Evolutionary conservation across 2,329 filamentous ascomycete genomes (phyloP).

Genomic region (Pseudocercospora fijiensis): DNA sequence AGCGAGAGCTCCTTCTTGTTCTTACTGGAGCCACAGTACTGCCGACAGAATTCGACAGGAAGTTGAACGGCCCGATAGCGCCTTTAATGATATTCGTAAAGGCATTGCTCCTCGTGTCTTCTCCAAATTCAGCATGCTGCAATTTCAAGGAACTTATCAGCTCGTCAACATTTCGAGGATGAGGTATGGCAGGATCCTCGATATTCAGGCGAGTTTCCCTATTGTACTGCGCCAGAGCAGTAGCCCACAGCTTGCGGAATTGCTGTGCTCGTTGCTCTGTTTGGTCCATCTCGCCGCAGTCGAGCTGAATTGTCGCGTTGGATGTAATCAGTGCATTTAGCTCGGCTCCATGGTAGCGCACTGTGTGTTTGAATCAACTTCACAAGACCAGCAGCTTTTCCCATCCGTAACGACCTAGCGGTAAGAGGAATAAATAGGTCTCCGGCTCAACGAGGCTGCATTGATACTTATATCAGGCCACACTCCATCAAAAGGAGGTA

Average conservation of each 20-base stretch:
- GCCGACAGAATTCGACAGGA: not conserved
- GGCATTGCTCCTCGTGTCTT: not conserved
- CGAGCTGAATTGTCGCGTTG: not conserved
- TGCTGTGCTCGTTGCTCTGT: not conserved
- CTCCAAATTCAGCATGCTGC: not conserved
- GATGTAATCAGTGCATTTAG: not conserved
- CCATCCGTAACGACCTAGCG: not conserved
- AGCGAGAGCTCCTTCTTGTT: not conserved
- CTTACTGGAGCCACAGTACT: not conserved
- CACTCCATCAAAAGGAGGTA: not conserved
- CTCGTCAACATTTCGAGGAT: not conserved
- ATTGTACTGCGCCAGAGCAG: not conserved
- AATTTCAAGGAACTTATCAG: not conserved
- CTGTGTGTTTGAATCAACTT: not conserved
- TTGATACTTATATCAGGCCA: not conserved
- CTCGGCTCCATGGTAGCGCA: not conserved
- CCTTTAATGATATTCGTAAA: not conserved
- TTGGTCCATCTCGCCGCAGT: not conserved
- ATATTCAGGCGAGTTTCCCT: not conserved
- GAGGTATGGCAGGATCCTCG: not conserved
- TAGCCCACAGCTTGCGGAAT: not conserved
- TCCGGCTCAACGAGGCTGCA: not conserved
- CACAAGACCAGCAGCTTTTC: not conserved
- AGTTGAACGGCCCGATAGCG: not conserved
- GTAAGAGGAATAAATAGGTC: not conserved